A percentile compares a stretch with the other conserved stretches of the same genome.
Conservation (phyloP, 164 flowering plant species). For the Warburgia ugandensis region DNA sequence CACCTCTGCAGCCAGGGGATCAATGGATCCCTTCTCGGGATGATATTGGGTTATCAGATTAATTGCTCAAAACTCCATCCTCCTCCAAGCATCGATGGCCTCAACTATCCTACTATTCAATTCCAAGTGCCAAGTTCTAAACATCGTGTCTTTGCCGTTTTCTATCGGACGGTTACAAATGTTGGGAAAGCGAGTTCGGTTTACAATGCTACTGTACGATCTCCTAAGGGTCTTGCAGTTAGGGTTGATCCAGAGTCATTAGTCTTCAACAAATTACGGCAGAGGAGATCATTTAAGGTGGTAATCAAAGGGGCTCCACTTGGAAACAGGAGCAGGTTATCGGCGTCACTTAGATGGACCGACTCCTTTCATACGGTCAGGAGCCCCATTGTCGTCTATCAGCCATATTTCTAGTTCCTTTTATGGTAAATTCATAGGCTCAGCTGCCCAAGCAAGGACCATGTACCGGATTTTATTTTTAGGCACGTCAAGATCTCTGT, state of each 20-base stretch:
- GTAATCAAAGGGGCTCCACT: constrained; percentile 32
- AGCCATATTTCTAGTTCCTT: too few relatives aligned
- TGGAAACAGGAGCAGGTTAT: too few relatives aligned
- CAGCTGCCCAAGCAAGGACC: too few relatives aligned
- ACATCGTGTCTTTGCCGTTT: constrained; percentile 27
- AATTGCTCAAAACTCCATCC: constrained; percentile 26
- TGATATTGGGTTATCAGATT: constrained; percentile 24
- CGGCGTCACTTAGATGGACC: too few relatives aligned
- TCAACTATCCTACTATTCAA: constrained; percentile 75
- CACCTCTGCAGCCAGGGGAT: constrained; percentile 63
- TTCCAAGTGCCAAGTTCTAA: constrained; percentile 11
- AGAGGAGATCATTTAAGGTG: constrained; percentile 47
- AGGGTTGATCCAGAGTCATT: constrained; percentile 32
- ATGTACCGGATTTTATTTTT: too few relatives aligned
- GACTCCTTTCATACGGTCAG: too few relatives aligned
- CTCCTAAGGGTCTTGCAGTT: constrained; percentile 33
- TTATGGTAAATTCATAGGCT: too few relatives aligned
- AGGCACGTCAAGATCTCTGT: too few relatives aligned
- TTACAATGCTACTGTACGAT: constrained; percentile 37
- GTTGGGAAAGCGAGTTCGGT: constrained; percentile 32
- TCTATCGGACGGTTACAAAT: constrained; percentile 45
- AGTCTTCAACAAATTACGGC: constrained; percentile 18
- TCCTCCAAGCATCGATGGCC: constrained; percentile 45
- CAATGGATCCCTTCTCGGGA: constrained; percentile 28
- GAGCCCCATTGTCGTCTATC: too few relatives aligned